These are phyloP conservation scores for Brettanomyces naardenensis DNA, from an alignment of 805 yeast genomes.

Conservation along the genomic window DNA sequence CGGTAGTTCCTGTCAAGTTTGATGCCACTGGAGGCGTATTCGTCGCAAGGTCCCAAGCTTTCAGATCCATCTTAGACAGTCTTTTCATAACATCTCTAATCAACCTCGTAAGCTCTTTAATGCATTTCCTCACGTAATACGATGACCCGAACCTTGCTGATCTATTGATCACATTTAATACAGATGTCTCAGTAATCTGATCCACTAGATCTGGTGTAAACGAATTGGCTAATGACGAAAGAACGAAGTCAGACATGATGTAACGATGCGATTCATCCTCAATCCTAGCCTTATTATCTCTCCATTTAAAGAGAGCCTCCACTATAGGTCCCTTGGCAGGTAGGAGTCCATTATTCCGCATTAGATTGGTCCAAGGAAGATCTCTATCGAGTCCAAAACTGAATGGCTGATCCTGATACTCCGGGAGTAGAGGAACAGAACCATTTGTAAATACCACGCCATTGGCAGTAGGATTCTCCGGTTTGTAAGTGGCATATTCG, in stretches of 20 bases:
- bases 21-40: conserved; percentile 17
- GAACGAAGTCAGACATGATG: conserved; percentile 73
- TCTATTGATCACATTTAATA: conserved; percentile 39
- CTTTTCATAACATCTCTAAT: conserved; percentile 35
- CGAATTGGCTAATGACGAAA: conserved; percentile 45
- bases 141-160: conserved; percentile 36
- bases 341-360: conserved; percentile 60
- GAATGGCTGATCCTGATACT: conserved; percentile 24
- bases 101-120: conserved; percentile 50
- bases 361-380: conserved; percentile 57
- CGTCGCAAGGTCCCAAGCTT: conserved; percentile 24
- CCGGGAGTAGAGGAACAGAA: conserved; percentile 21
- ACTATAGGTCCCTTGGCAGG: conserved; percentile 45
- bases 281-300: conserved; percentile 67
- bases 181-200: conserved; percentile 51
- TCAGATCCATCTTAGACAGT: conserved; percentile 30
- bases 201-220: conserved; percentile 25
- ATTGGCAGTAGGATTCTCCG: conserved; percentile 19
- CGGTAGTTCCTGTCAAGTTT: conserved; percentile 15
- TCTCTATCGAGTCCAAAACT: conserved; percentile 31
- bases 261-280: conserved; percentile 81
- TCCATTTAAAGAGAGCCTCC: conserved; percentile 66
- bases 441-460: conserved; percentile 22
- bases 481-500: conserved; percentile 68
- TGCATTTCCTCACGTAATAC: conserved; percentile 40